Evolutionary conservation across 805 yeast genomes (phyloP).

Genomic region (Candida khao-thaluensis): DNA sequence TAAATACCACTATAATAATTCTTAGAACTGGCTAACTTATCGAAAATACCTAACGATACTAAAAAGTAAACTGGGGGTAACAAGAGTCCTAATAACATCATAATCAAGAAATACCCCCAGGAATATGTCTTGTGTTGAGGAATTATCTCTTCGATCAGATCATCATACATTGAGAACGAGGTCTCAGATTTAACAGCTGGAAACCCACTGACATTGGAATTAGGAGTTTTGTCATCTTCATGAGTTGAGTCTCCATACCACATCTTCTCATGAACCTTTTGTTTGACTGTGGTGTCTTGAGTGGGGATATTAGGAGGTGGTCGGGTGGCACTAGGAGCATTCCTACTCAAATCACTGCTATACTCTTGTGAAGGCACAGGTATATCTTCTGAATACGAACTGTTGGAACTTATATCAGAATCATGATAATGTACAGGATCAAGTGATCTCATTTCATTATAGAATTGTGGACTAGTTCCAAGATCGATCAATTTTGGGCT

Average conservation of each 20-base stretch:
- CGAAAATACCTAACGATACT: slow-evolving; percentile 35
- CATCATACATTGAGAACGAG: background rate
- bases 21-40: slow-evolving; percentile 18
- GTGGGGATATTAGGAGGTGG: slow-evolving; percentile 18
- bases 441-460: background rate
- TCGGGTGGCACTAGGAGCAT: slow-evolving; percentile 5
- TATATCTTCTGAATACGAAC: slow-evolving; percentile 9
- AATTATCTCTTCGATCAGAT: background rate
- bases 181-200: slow-evolving; percentile 1
- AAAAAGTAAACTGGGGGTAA: slow-evolving; percentile 41
- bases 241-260: background rate
- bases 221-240: background rate
- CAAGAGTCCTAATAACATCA: slow-evolving; percentile 34
- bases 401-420: slow-evolving; percentile 15
- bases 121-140: slow-evolving; percentile 8
- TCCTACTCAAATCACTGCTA: slow-evolving; percentile 1
- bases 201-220: background rate
- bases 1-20: slow-evolving; percentile 13
- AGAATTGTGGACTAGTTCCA: slow-evolving; percentile 5
- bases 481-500: slow-evolving; percentile 12
- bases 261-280: slow-evolving; percentile 21
- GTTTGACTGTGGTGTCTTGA: slow-evolving; percentile 15
- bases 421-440: slow-evolving; percentile 16
- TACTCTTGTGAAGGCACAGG: background rate
- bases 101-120: slow-evolving; percentile 20